A percentile compares a stretch with the other conserved stretches of the same genome.
phyloP scores from a whole-genome alignment of 176 grass and related monocot genomes.

The Juncus inflexus region DNA sequence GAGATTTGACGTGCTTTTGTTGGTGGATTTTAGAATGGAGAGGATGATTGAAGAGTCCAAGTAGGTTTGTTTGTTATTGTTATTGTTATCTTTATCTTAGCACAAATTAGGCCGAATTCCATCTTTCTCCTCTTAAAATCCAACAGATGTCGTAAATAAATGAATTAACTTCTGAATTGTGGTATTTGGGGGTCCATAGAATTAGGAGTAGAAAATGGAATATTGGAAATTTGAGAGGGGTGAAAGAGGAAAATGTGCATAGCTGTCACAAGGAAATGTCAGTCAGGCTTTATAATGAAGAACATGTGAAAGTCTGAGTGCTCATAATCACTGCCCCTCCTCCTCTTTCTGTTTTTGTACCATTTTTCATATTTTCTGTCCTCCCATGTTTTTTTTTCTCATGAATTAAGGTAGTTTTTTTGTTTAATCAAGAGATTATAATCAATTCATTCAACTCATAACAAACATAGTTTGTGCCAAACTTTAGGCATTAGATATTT shows the following conservation, averaged over 20 bases:
- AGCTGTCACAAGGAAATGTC: slow-evolving; percentile 24
- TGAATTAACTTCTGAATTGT: slow-evolving; percentile 3
- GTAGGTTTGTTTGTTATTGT: not conserved
- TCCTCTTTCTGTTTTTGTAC: slow-evolving; percentile 15
- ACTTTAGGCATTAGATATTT: slow-evolving; percentile 3
- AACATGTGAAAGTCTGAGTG: slow-evolving; percentile 24
- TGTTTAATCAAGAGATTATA: not conserved
- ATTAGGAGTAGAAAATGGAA: not conserved
- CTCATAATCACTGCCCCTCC: not conserved
- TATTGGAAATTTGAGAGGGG: no score
- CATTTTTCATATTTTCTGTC: slow-evolving; percentile 9
- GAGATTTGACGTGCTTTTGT: no score
- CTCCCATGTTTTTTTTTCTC: not conserved
- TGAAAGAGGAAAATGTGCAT: not conserved
- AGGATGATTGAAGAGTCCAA: slow-evolving; percentile 8
- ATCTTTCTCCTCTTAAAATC: not conserved
- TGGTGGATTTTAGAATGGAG: not conserved
- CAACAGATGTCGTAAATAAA: not conserved
- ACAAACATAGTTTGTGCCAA: slow-evolving; percentile 8
- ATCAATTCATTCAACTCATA: not conserved
- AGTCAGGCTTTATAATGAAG: slow-evolving; percentile 12
- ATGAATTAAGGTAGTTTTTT: not conserved
- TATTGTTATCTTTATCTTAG: not conserved
- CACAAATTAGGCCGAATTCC: not conserved
- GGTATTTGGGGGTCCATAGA: not conserved